Evolutionary conservation across 768 basidiomycete species (phyloP).

Genomic region (Tricholoma furcatifolium): DNA sequence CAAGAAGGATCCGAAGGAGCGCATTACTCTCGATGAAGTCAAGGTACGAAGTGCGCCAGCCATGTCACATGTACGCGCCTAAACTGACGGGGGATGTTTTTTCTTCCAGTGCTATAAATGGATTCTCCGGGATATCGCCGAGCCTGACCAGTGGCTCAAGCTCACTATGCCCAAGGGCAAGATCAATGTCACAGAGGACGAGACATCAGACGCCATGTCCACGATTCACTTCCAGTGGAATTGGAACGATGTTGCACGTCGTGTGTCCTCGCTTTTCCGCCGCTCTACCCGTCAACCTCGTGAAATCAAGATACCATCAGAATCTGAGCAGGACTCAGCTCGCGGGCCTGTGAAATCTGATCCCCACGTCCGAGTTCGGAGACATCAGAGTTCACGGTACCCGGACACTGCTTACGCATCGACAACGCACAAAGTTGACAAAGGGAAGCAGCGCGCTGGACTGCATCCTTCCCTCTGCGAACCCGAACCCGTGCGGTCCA

Average conservation of each 20-base stretch:
- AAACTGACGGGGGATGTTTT: background rate
- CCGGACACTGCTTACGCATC: background rate
- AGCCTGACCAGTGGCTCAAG: conserved; percentile 68
- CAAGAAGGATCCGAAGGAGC: conserved; percentile 71
- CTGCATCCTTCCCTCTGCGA: background rate
- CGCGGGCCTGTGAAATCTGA: conserved; percentile 22
- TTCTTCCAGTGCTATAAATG: conserved; percentile 53
- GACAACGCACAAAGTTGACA: conserved; percentile 22
- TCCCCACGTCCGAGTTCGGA: conserved; percentile 17
- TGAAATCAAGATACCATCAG: background rate
- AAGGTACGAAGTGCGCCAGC: conserved; percentile 48
- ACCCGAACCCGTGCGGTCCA: conserved; percentile 21
- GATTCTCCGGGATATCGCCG: conserved; percentile 66
- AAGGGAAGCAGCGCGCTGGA: conserved; percentile 22
- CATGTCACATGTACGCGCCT: background rate
- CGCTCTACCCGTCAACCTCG: conserved; percentile 28
- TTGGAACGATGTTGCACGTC: conserved; percentile 43
- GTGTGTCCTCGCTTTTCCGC: conserved; percentile 52
- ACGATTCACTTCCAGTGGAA: conserved; percentile 62
- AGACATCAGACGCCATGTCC: conserved; percentile 75
- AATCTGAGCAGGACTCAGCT: conserved; percentile 6
- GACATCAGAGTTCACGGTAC: conserved; percentile 15
- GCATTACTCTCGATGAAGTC: conserved; percentile 78
- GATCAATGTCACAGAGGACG: conserved; percentile 66
- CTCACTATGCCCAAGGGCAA: conserved; percentile 35